Evolutionary conservation across 768 basidiomycete genomes (phyloP).

Genomic region (Leccinum incarnatum): DNA sequence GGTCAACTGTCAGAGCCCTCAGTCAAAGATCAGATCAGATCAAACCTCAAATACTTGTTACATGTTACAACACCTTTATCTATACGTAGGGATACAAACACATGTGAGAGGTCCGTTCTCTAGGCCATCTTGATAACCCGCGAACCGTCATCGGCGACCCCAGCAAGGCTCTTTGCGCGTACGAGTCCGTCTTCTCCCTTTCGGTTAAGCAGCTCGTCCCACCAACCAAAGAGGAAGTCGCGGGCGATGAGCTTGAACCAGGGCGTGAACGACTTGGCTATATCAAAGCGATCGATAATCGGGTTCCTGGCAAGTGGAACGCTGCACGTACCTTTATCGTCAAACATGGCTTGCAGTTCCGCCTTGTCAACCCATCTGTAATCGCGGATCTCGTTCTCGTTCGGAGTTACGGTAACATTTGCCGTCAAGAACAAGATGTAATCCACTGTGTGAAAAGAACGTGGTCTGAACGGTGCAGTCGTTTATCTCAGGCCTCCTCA

Average conservation of each 20-base stretch:
- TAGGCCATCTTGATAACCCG: slow-evolving; percentile 69
- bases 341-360: slow-evolving; percentile 90
- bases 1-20: background rate
- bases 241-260: slow-evolving; percentile 99
- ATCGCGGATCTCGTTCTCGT: slow-evolving; percentile 89
- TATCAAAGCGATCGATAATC: background rate
- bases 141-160: slow-evolving; percentile 60
- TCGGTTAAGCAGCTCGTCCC: slow-evolving; percentile 82
- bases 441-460: slow-evolving; percentile 63
- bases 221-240: slow-evolving; percentile 97
- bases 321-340: slow-evolving; percentile 56
- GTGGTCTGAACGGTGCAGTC: slow-evolving; percentile 5
- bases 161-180: slow-evolving; percentile 46
- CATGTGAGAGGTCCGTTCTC: background rate
- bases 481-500: slow-evolving; percentile 32
- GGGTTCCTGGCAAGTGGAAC: slow-evolving; percentile 1
- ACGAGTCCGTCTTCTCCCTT: slow-evolving; percentile 55
- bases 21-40: background rate
- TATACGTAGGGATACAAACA: background rate
- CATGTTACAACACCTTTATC: background rate
- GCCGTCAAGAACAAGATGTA: slow-evolving; percentile 95
- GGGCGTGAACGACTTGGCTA: slow-evolving; percentile 90
- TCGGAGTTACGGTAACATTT: slow-evolving; percentile 78
- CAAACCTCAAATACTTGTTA: slow-evolving; percentile 32
- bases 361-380: slow-evolving; percentile 87